Evolutionary conservation across 345 rosid genomes (phyloP).

Genomic region (Schrenkiella parvula): DNA sequence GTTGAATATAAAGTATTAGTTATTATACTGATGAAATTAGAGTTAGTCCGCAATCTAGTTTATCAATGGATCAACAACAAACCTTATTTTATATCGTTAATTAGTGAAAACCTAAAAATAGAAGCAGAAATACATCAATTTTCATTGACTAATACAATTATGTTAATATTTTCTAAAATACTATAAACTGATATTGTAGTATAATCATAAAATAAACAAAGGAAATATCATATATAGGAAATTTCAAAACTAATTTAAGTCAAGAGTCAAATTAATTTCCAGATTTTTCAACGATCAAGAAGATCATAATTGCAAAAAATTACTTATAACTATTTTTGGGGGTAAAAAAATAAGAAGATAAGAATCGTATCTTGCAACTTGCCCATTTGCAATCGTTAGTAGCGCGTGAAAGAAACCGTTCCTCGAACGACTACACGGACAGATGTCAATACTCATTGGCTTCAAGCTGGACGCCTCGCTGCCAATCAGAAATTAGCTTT

Average conservation of each 20-base stretch:
- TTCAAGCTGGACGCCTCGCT: background rate
- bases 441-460: background rate
- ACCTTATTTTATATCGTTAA: background rate
- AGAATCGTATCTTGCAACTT: slow-evolving; percentile 23
- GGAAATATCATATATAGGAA: background rate
- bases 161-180: too few species aligned
- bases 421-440: background rate
- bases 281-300: background rate
- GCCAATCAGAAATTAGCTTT: slow-evolving; percentile 11
- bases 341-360: background rate
- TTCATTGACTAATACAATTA: background rate
- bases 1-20: too few species aligned
- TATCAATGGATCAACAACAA: too few species aligned
- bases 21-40: too few species aligned
- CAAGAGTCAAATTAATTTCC: background rate
- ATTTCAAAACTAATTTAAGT: background rate
- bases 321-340: background rate
- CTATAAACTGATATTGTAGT: background rate
- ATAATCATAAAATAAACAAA: background rate
- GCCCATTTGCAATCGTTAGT: background rate
- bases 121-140: background rate
- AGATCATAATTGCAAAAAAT: background rate
- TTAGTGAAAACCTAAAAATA: background rate
- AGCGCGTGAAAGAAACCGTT: background rate
- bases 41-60: too few species aligned